Conservation (phyloP, 768 basidiomycete species). For the Lentinus tigrinus region DNA sequence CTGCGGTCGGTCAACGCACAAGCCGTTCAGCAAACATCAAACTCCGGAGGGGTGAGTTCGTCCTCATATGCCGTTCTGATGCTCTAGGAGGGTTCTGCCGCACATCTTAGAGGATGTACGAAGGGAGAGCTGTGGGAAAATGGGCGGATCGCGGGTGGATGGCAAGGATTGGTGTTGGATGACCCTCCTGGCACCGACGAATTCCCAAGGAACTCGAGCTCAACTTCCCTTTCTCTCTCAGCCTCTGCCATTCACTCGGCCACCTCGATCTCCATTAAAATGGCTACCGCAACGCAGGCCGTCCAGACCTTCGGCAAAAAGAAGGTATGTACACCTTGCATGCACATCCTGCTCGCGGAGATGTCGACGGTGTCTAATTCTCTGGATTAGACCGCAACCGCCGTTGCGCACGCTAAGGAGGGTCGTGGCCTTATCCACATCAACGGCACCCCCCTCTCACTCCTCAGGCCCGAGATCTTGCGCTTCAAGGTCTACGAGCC, state of each 20-base stretch:
- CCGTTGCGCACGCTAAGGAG: constrained; percentile 95
- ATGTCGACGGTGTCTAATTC: not conserved
- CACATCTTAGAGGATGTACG: not conserved
- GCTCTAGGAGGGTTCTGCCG: constrained; percentile 3
- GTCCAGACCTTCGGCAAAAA: constrained; percentile 99
- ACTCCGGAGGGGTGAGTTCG: constrained; percentile 40
- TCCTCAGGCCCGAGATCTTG: constrained; percentile 92
- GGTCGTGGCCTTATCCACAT: constrained; percentile 95
- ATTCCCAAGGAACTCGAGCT: constrained; percentile 11
- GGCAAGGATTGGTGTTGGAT: constrained; percentile 34
- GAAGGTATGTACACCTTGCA: constrained; percentile 62
- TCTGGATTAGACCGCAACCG: constrained; percentile 81
- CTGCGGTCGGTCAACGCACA: constrained; percentile 11
- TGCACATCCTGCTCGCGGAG: not conserved
- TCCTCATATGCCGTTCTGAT: constrained; percentile 13
- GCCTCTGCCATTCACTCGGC: constrained; percentile 12
- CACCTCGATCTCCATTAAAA: constrained; percentile 39
- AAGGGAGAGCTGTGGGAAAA: constrained; percentile 6
- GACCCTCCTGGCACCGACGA: constrained; percentile 25
- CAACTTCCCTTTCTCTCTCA: not conserved
- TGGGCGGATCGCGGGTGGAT: constrained; percentile 38
- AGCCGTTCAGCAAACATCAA: constrained; percentile 28
- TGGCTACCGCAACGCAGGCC: constrained; percentile 79
- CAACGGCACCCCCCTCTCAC: constrained; percentile 95
- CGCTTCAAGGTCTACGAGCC: constrained; percentile 99